Conservation (phyloP, 208 protist species). For the Leishmania amazonensis region DNA sequence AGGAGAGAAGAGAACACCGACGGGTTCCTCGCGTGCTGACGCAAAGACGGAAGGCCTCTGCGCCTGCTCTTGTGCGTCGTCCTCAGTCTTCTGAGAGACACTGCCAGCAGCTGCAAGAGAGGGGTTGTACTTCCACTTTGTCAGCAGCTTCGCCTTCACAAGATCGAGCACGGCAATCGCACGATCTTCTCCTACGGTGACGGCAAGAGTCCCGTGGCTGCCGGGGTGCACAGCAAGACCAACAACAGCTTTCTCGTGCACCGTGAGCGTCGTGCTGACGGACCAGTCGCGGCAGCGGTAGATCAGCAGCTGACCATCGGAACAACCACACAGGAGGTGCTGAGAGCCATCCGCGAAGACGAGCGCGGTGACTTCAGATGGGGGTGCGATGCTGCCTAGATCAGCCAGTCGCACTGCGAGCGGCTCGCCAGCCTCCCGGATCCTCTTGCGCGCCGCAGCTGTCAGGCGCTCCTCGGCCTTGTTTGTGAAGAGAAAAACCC, state of each 20-base stretch:
- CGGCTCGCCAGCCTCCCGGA: conserved; percentile 44
- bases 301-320: conserved; percentile 56
- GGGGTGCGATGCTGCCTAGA: conserved; percentile 63
- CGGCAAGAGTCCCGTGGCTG: conserved; percentile 48
- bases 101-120: not conserved
- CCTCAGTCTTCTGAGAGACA: not conserved
- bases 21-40: conserved; percentile 39
- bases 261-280: conserved; percentile 32
- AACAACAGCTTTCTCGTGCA: conserved; percentile 60
- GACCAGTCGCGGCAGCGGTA: conserved; percentile 80
- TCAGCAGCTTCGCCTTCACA: conserved; percentile 49
- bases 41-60: conserved; percentile 5
- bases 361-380: conserved; percentile 51
- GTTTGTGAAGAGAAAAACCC: conserved; percentile 78
- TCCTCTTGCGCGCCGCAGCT: conserved; percentile 24
- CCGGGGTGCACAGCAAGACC: conserved; percentile 57
- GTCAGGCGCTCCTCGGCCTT: conserved; percentile 50
- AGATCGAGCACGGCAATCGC: conserved; percentile 70
- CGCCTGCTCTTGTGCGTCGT: conserved; percentile 2
- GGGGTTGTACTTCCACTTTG: conserved; percentile 78
- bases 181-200: conserved; percentile 65
- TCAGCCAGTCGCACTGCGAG: conserved; percentile 55
- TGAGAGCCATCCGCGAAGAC: conserved; percentile 45
- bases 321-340: conserved; percentile 61
- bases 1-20: conserved; percentile 56